These are phyloP conservation scores for Gynostemma pentaphyllum DNA, from an alignment of 306 rosid genomes.

Conservation along the genomic window DNA sequence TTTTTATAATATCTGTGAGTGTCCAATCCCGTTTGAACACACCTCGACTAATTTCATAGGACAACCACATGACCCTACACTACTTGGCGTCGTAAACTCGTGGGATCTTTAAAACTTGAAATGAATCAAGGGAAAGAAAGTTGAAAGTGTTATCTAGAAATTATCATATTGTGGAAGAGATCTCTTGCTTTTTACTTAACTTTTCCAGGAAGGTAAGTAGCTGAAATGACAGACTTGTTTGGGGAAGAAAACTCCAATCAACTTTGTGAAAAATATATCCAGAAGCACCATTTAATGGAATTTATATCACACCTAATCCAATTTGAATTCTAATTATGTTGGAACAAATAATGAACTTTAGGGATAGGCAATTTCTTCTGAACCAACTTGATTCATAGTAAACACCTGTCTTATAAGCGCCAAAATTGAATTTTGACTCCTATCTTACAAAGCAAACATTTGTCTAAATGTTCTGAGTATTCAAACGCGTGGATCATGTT, in stretches of 20 bases:
- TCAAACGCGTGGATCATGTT: neutral
- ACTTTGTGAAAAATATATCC: neutral
- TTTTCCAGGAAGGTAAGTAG: neutral
- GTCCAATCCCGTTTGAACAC: too few relatives aligned
- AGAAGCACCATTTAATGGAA: neutral
- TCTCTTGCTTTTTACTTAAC: neutral
- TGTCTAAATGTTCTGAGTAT: neutral
- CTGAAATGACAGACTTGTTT: neutral
- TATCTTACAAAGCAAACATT: neutral
- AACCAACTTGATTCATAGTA: too few relatives aligned
- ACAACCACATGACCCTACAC: too few relatives aligned
- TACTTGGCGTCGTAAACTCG: too few relatives aligned
- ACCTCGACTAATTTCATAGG: too few relatives aligned
- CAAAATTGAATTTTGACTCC: too few relatives aligned
- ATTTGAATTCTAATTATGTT: neutral
- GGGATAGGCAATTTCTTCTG: too few relatives aligned
- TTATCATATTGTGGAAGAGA: neutral
- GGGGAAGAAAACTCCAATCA: neutral
- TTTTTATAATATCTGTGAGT: too few relatives aligned
- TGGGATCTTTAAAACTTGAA: neutral
- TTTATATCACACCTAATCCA: neutral
- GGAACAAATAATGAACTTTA: neutral
- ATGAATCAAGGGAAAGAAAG: neutral
- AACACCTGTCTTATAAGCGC: too few relatives aligned
- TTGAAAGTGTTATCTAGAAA: neutral